phyloP scores from a whole-genome alignment of 2,329 filamentous ascomycete species.

The Westerdykella sp. region DNA sequence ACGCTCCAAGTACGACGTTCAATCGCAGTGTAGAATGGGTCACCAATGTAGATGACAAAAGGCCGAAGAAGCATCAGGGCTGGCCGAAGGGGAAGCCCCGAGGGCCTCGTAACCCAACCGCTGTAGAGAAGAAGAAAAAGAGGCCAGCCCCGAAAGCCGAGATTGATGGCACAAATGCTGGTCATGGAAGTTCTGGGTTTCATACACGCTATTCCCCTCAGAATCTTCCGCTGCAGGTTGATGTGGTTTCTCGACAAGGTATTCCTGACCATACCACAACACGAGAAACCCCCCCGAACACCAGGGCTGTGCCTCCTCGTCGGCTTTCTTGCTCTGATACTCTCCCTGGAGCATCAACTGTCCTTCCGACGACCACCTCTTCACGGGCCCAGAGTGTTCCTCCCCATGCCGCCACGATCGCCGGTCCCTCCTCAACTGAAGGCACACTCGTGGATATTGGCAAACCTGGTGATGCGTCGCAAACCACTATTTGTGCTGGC shows the following conservation, averaged over 20 bases:
- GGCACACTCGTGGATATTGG: conserved; percentile 3
- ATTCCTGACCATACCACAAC: conserved; percentile 4
- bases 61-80: conserved; percentile 35
- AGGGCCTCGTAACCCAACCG: conserved; percentile 32
- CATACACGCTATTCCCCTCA: conserved; percentile 33
- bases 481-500: conserved; percentile 49
- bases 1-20: conserved; percentile 12
- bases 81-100: conserved; percentile 45
- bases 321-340: conserved; percentile 28
- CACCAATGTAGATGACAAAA: conserved; percentile 19
- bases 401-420: conserved; percentile 15
- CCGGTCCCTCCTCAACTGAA: conserved; percentile 27
- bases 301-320: conserved; percentile 4
- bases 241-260: conserved; percentile 17
- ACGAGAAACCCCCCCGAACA: not conserved
- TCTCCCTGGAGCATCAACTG: not conserved
- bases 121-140: conserved; percentile 37
- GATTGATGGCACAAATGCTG: conserved; percentile 11
- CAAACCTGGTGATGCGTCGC: conserved; percentile 9
- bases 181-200: conserved; percentile 7
- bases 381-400: not conserved
- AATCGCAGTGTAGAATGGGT: conserved; percentile 9
- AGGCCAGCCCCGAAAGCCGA: conserved; percentile 30
- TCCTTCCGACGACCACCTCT: not conserved
- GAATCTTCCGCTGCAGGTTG: conserved; percentile 19